Base-by-base conservation (phyloP, 2,329 filamentous ascomycete species). In the Chaetomiaceae sp. region DNA sequence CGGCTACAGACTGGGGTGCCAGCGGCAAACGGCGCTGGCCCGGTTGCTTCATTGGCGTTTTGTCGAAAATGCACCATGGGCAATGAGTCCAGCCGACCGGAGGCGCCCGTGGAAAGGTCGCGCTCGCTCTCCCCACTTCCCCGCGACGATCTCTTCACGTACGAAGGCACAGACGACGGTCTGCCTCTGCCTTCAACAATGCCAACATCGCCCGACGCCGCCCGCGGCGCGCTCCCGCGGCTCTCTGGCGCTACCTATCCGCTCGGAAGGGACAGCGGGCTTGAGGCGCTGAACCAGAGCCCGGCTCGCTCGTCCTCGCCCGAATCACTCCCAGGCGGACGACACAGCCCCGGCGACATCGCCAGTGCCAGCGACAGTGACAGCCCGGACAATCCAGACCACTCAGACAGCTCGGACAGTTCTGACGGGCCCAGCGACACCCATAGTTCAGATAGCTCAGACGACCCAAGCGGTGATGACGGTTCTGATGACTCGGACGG, bases 121-220 rank as follows among this genome's bases (percentile, higher is more conserved):
- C 51, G 51, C 4, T 53, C 51, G 1, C 33, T 49, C 9, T 51
- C 51, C 5, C 48, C 48, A 17, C 51, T 53, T 12, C 51, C 51
- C 1, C 48, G 51, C 39, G 45, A 41, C n/a, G 42, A 47, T 4
- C 22, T 40, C 18, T 19, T 26, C 3, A 32, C 26, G 10, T 14
- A 22, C 15, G 47, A 46, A 22, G 43, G 14, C 22, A 19, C 2
- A 3, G 40, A 39, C 24, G 24, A 38, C 32, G 9, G 22, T 3
- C 30, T 26, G 14, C 18, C n/a, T 2, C 18, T 37, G 1, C 45
- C 49, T 15, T 48, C 45, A 12, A 48, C 49, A 14, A 48, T 48
- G 49, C 45, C 49, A 6, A 20, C 32, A 12, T 24, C 36, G 2
- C 17, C 41, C 9, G 1, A 12, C 4, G 6, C 20, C 11, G 35